Conservation (phyloP, 2,329 filamentous ascomycete genomes). For the Fusarium albidum region DNA sequence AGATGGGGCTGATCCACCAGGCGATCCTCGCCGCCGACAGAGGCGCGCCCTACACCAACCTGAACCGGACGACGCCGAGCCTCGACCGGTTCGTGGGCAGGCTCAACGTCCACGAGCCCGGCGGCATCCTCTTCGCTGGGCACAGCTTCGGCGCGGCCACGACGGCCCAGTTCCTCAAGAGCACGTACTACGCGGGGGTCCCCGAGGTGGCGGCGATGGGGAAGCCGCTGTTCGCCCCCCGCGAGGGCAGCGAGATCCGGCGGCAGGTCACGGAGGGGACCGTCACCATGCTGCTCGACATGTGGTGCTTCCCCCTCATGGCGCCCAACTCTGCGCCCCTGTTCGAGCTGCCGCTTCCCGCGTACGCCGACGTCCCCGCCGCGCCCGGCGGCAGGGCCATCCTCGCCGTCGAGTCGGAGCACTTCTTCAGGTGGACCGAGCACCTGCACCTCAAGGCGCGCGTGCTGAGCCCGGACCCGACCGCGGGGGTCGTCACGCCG, state of each 20-base stretch:
- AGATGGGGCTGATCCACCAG: constrained; percentile 75
- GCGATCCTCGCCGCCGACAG: constrained; percentile 72
- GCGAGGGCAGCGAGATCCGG: constrained; percentile 61
- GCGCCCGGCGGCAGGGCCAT: constrained; percentile 66
- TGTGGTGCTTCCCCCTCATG: constrained; percentile 80
- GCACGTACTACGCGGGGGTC: constrained; percentile 70
- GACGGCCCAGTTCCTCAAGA: constrained; percentile 80
- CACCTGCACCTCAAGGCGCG: constrained; percentile 76
- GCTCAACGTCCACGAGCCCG: constrained; percentile 75
- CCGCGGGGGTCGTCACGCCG: constrained; percentile 51
- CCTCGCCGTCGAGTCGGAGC: constrained; percentile 76
- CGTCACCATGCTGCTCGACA: constrained; percentile 76
- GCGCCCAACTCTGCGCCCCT: constrained; percentile 69
- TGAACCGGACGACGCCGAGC: constrained; percentile 59
- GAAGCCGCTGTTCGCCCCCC: constrained; percentile 69
- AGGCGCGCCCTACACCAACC: constrained; percentile 58
- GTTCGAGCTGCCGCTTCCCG: constrained; percentile 76
- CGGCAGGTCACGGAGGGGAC: constrained; percentile 73
- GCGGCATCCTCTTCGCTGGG: constrained; percentile 77
- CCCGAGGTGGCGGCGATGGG: constrained; percentile 57
- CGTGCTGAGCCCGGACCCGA: constrained; percentile 66
- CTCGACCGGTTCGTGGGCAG: constrained; percentile 67
- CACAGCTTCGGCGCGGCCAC: constrained; percentile 85
- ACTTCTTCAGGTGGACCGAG: constrained; percentile 80
- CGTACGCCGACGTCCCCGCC: constrained; percentile 62